Conservation (phyloP, 495 filamentous ascomycete genomes). For the Collariella sp. region DNA sequence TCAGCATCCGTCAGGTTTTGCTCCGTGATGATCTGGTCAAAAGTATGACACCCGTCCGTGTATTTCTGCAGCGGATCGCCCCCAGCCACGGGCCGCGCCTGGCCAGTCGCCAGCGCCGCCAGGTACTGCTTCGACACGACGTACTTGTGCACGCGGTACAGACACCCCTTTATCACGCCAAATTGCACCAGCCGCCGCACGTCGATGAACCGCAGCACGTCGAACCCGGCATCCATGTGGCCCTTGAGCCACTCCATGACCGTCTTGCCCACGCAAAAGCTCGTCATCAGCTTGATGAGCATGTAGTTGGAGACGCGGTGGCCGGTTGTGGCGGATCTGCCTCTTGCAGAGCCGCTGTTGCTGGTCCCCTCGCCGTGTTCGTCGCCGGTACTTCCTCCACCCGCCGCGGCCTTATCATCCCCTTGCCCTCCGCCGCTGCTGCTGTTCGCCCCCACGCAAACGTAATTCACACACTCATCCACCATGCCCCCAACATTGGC, state of each 20-base stretch:
- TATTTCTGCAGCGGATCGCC: constrained; percentile 51
- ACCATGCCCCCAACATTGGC: constrained; percentile 58
- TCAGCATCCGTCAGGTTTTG: constrained; percentile 50
- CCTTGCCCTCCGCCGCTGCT: background rate
- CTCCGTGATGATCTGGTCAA: constrained; percentile 89
- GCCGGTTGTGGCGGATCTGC: constrained; percentile 9
- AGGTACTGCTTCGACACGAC: constrained; percentile 55
- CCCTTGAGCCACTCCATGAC: constrained; percentile 73
- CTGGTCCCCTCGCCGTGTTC: background rate
- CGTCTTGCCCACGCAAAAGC: constrained; percentile 65
- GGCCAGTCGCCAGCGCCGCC: constrained; percentile 33
- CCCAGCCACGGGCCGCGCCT: constrained; percentile 24
- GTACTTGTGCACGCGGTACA: constrained; percentile 93
- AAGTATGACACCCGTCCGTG: constrained; percentile 72
- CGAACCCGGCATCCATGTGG: constrained; percentile 49
- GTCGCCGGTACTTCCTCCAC: background rate
- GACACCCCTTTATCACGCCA: constrained; percentile 85
- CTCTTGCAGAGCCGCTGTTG: background rate
- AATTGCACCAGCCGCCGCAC: constrained; percentile 88
- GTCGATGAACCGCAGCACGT: constrained; percentile 64
- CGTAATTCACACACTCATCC: constrained; percentile 78
- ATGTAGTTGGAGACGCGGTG: constrained; percentile 40
- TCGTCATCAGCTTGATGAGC: constrained; percentile 66
- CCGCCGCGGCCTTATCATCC: background rate
- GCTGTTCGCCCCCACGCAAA: constrained; percentile 38